Evolutionary conservation across 805 yeast genomes (phyloP).

Genomic region (Cyberlindnera xylosilytica): DNA sequence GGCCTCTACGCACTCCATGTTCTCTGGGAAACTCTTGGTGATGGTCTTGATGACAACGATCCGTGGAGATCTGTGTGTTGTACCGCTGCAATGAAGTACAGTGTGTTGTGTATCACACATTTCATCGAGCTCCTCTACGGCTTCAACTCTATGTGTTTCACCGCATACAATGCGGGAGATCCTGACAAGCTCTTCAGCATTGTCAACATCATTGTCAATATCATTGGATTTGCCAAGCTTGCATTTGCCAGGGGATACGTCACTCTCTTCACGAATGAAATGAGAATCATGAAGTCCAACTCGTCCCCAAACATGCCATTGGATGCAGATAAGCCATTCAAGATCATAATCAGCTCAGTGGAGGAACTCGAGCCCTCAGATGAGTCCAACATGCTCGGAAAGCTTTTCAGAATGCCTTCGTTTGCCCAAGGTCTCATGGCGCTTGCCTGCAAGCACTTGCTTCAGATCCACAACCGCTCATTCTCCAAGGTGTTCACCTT

Average conservation of each 20-base stretch:
- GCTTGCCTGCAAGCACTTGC: slow-evolving; percentile 13
- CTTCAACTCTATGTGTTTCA: slow-evolving; percentile 11
- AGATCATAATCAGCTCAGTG: slow-evolving; percentile 4
- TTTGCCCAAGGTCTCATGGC: slow-evolving; percentile 13
- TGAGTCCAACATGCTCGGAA: background rate
- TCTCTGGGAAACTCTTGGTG: slow-evolving; percentile 19
- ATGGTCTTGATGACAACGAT: slow-evolving; percentile 12
- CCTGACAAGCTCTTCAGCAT: slow-evolving; percentile 11
- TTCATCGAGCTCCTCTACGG: slow-evolving; percentile 20
- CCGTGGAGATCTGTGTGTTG: slow-evolving; percentile 10
- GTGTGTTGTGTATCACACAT: slow-evolving; percentile 20
- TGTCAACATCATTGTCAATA: slow-evolving; percentile 15
- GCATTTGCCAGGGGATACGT: slow-evolving; percentile 19
- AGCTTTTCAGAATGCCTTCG: slow-evolving; percentile 7
- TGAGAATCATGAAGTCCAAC: background rate
- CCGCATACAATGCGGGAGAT: slow-evolving; percentile 2
- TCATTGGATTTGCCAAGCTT: slow-evolving; percentile 12
- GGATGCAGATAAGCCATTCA: slow-evolving; percentile 1
- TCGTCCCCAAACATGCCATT: background rate
- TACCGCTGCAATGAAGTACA: slow-evolving; percentile 23
- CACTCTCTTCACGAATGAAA: slow-evolving; percentile 11
- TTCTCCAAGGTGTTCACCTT: slow-evolving; percentile 9
- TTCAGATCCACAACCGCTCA: slow-evolving; percentile 10
- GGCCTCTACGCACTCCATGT: slow-evolving; percentile 15
- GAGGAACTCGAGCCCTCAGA: slow-evolving; percentile 17